Percentiles rank a stretch among this genome's conserved stretches.
These are phyloP conservation scores for Neurospora sp. DNA, from an alignment of 495 filamentous ascomycete genomes.

Conservation along the genomic window DNA sequence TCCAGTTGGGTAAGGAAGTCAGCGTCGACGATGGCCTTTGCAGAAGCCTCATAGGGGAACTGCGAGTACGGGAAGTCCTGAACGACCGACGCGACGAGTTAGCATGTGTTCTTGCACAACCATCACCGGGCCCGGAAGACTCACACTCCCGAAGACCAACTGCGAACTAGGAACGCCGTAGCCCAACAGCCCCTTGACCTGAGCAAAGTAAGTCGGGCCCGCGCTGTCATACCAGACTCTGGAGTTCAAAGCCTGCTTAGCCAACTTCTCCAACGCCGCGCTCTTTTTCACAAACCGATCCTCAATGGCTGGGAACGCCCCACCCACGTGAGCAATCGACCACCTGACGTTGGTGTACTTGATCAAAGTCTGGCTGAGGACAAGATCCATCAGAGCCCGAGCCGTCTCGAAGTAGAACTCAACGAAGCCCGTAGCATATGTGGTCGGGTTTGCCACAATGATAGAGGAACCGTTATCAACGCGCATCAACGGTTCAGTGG, in stretches of 20 bases:
- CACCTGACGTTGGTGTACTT: constrained; percentile 2
- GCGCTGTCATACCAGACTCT: constrained; percentile 5
- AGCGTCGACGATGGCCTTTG: background rate
- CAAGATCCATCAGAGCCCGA: constrained; percentile 1
- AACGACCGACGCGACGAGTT: background rate
- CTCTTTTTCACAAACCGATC: background rate
- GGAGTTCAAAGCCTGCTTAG: background rate
- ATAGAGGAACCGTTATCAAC: background rate
- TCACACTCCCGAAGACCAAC: constrained; percentile 1
- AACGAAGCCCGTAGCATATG: background rate
- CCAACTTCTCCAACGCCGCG: background rate
- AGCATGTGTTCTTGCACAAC: background rate
- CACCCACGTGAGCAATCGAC: background rate
- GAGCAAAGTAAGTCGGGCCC: constrained; percentile 1
- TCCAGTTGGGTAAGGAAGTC: background rate
- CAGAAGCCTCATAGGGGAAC: background rate
- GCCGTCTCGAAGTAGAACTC: constrained; percentile 6
- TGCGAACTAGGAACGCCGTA: background rate
- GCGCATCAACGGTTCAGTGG: background rate
- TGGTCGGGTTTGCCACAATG: background rate
- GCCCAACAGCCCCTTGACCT: constrained; percentile 1
- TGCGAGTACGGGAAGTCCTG: background rate
- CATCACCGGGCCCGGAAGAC: background rate
- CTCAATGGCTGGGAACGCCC: background rate
- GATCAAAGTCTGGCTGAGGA: background rate